Percentiles rank a stretch among this genome's conserved stretches.
phyloP scores from a whole-genome alignment of 2,329 filamentous ascomycete genomes.

The Phialophora tarda region DNA sequence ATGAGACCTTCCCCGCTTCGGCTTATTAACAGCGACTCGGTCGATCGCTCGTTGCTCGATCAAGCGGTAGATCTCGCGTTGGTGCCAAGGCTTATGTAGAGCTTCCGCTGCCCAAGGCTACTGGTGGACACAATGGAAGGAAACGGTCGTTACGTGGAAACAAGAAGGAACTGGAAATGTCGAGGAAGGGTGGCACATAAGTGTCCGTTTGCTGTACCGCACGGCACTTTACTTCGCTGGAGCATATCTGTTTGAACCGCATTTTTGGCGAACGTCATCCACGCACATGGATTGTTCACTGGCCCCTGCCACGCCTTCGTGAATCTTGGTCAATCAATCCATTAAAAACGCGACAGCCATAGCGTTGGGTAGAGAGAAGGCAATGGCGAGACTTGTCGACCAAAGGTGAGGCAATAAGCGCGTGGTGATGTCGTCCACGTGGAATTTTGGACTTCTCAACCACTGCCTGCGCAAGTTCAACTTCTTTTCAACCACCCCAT shows the following conservation, averaged over 20 bases:
- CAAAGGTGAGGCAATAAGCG: slow-evolving; percentile 7
- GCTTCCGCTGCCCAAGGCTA: not conserved
- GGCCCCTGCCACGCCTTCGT: not conserved
- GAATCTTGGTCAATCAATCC: not conserved
- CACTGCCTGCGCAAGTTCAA: not conserved
- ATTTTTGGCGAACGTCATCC: not conserved
- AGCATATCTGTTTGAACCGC: not conserved
- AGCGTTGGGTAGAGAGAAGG: not conserved
- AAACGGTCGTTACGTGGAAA: not conserved
- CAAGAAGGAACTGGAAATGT: not conserved
- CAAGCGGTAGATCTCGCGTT: not conserved
- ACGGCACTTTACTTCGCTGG: not conserved
- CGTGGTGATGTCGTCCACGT: not conserved
- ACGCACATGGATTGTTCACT: not conserved
- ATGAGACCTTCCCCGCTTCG: not conserved
- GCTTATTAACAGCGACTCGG: not conserved
- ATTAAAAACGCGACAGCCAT: not conserved
- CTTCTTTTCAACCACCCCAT: not conserved
- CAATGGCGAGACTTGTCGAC: not conserved
- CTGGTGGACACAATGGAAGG: not conserved
- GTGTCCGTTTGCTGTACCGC: not conserved
- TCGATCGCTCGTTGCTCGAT: not conserved
- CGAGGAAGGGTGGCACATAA: not conserved
- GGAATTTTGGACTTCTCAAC: not conserved
- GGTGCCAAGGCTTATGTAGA: not conserved